Conservation (phyloP, 2,329 filamentous ascomycete genomes). For the Aureobasidium pullulans region DNA sequence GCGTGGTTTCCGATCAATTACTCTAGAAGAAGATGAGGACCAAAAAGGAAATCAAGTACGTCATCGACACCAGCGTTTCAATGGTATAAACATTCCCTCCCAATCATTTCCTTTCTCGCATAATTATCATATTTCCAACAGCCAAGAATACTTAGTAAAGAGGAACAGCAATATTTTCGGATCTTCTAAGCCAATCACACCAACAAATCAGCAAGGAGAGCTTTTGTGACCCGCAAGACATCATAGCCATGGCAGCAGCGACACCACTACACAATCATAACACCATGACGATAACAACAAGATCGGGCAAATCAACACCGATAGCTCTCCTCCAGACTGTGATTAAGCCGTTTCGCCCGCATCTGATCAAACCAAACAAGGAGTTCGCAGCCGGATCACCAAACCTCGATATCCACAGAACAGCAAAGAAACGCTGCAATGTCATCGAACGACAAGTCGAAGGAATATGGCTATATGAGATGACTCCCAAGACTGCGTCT, state of each 20-base stretch:
- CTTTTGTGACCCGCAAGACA: too few relatives aligned
- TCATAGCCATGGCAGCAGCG: neutral
- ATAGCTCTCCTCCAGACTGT: slow-evolving; percentile 33
- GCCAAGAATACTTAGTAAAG: too few relatives aligned
- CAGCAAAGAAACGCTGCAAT: slow-evolving; percentile 28
- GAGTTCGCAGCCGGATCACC: slow-evolving; percentile 33
- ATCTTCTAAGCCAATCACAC: too few relatives aligned
- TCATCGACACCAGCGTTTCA: too few relatives aligned
- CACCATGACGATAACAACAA: neutral
- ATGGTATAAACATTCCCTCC: too few relatives aligned
- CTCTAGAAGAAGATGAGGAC: too few relatives aligned
- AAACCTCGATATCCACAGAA: slow-evolving; percentile 30
- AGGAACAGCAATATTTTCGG: too few relatives aligned
- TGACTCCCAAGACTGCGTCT: slow-evolving; percentile 21
- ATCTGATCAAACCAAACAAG: slow-evolving; percentile 28
- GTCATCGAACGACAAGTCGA: slow-evolving; percentile 35
- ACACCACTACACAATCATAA: neutral
- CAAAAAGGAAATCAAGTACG: too few relatives aligned
- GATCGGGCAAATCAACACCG: slow-evolving; percentile 28
- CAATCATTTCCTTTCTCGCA: too few relatives aligned
- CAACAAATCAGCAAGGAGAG: too few relatives aligned
- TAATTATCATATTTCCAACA: too few relatives aligned
- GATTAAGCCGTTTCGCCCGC: slow-evolving; percentile 30
- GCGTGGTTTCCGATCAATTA: too few relatives aligned
- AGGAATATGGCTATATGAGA: slow-evolving; percentile 41